Base-by-base conservation (phyloP, 2,329 filamentous ascomycete species). In the Teratosphaeria pseudoeucalypti region DNA sequence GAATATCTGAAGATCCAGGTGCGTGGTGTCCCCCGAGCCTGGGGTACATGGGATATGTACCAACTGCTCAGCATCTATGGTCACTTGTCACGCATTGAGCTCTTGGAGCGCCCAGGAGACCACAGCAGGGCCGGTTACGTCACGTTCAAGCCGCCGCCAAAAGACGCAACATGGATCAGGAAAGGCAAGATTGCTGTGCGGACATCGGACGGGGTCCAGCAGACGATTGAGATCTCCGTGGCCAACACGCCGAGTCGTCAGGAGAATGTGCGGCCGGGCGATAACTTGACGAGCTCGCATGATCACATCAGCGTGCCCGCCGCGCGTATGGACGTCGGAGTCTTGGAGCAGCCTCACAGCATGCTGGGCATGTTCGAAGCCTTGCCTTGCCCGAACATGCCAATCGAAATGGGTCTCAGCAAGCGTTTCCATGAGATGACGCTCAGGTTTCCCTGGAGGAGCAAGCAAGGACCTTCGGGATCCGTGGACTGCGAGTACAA, bases 401-500 rank as follows among this genome's bases (percentile, higher is more conserved):
- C 39, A 3, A 23, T 56, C 26, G 37, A 56, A 47, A 23, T 56
- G 26, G 12, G 55, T 37, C 27, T 56, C 32, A 37, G 34, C 37
- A 47, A 29, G 23, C 27, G 55, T 16, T 47, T 49, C 19, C 27
- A 56, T 47, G 55, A 56, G 32, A 19, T 47, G 16, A 39, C n/a
- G 34, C 34, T 47, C 32, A 47, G 19, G n/a, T 56, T 47, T 16
- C 12, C 34, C 7, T 56, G 11, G 29, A 47, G 16, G 23, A 29
- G 23, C 19, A 55, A 11, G 7, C 27, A 55, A 55, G 53, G 29
- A 32, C 53, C 19, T 23, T 12, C 53, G 26, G 19, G 10, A 32
- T 14, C 12, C 53, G 7, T 10, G 19, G 12, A 19, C 32, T 49
- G 55, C 9, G 23, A 43, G n/a, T 77, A 75, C 62, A 74, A 75